These are phyloP conservation scores for Adansonia rubrostipa DNA, from an alignment of 441 rosid genomes.

Conservation along the genomic window DNA sequence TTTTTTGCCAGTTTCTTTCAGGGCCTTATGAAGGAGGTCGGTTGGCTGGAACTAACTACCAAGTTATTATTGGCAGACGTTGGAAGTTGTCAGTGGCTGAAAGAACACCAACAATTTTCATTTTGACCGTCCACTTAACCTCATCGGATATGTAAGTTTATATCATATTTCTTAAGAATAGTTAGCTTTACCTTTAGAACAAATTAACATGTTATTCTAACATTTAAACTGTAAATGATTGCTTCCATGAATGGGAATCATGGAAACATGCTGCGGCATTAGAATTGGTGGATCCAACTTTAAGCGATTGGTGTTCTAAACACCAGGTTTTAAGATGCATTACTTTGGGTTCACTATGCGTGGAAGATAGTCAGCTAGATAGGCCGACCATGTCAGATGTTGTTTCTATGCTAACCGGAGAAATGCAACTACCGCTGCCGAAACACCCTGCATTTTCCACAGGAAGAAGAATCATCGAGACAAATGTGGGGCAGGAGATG, in stretches of 20 bases:
- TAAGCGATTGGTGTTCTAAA: not conserved
- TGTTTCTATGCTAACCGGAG: conserved; percentile 16
- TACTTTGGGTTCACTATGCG: conserved; percentile 23
- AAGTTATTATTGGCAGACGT: not conserved
- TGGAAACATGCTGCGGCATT: conserved; percentile 17
- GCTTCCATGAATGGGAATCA: conserved; percentile 28
- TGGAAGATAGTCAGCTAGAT: conserved; percentile 20
- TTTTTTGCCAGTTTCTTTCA: not conserved
- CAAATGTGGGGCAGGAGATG: not conserved
- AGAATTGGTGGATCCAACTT: conserved; percentile 16
- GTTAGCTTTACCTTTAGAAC: not conserved
- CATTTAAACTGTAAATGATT: not conserved
- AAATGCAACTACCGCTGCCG: conserved; percentile 16
- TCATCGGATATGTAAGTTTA: conserved; percentile 23
- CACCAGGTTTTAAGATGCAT: conserved; percentile 24
- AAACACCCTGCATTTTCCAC: conserved; percentile 7
- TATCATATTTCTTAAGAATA: not conserved
- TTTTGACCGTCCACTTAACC: conserved; percentile 20
- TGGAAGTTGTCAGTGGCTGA: not conserved
- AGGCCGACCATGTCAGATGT: conserved; percentile 30
- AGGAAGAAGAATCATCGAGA: not conserved
- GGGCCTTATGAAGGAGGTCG: not conserved
- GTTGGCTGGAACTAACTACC: not conserved
- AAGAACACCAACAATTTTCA: not conserved
- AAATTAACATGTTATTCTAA: not conserved